Conservation (phyloP, 1,284 basidiomycete genomes). For the Leccinum subrobustum region DNA sequence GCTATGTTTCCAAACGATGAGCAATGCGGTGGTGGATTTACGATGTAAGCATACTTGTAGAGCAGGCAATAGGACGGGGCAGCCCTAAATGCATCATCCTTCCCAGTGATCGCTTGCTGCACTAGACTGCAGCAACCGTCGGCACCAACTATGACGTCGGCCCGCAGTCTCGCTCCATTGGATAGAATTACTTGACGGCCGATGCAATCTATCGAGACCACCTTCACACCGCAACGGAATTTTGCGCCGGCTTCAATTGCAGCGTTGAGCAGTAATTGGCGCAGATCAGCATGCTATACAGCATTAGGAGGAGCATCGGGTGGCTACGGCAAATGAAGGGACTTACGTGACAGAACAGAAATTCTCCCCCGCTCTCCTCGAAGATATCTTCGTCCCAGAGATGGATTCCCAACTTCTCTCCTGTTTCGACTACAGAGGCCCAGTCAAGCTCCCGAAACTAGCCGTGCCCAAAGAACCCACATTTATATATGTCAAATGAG, state of each 20-base stretch:
- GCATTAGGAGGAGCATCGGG: slow-evolving; percentile 2
- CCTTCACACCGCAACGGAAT: slow-evolving; percentile 41
- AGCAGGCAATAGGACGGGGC: slow-evolving; percentile 31
- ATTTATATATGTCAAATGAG: slow-evolving; percentile 39
- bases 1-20: slow-evolving; percentile 30
- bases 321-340: background rate
- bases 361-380: slow-evolving; percentile 53
- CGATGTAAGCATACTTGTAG: slow-evolving; percentile 43
- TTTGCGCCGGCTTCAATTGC: slow-evolving; percentile 46
- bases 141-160: slow-evolving; percentile 64
- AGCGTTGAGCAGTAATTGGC: slow-evolving; percentile 41
- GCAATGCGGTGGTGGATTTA: background rate
- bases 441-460: slow-evolving; percentile 7
- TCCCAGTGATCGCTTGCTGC: slow-evolving; percentile 18
- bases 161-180: slow-evolving; percentile 45
- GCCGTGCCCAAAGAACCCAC: slow-evolving; percentile 29
- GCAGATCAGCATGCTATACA: slow-evolving; percentile 31
- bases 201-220: slow-evolving; percentile 37
- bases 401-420: slow-evolving; percentile 50
- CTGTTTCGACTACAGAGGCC: slow-evolving; percentile 39
- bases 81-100: slow-evolving; percentile 12
- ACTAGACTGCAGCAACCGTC: slow-evolving; percentile 45
- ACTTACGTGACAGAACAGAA: slow-evolving; percentile 50
- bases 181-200: slow-evolving; percentile 38
- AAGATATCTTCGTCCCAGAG: slow-evolving; percentile 55